These are phyloP conservation scores for Cercospora sp. DNA, from an alignment of 2,329 filamentous ascomycete species.

Conservation along the genomic window DNA sequence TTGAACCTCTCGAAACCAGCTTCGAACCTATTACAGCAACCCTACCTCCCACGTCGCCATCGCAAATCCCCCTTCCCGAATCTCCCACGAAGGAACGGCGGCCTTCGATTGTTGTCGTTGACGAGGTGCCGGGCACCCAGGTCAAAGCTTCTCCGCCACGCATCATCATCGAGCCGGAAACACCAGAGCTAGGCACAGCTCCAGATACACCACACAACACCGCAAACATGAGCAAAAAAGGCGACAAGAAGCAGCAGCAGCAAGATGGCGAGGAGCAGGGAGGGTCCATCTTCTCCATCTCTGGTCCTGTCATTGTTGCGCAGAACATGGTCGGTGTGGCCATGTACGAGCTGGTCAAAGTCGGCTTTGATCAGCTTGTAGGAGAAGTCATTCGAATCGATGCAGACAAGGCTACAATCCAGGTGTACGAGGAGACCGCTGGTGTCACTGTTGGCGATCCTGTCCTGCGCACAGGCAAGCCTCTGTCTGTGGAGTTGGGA, in stretches of 20 bases:
- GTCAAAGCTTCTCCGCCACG: constrained; percentile 19
- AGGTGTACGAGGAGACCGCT: constrained; percentile 99
- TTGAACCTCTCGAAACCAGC: constrained; percentile 1
- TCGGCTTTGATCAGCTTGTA: constrained; percentile 87
- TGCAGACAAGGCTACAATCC: constrained; percentile 91
- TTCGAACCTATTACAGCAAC: constrained; percentile 17
- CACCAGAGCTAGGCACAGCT: constrained; percentile 23
- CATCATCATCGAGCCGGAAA: constrained; percentile 14
- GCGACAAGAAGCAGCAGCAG: constrained; percentile 38
- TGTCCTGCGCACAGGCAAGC: constrained; percentile 86
- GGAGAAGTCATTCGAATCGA: constrained; percentile 99
- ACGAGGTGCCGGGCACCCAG: constrained; percentile 9
- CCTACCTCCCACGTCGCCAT: constrained; percentile 20
- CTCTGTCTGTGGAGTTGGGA: constrained; percentile 93
- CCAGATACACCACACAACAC: constrained; percentile 18
- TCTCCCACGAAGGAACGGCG: constrained; percentile 20
- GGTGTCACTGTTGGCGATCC: constrained; percentile 96
- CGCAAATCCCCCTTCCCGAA: constrained; percentile 25
- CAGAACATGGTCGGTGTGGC: constrained; percentile 99
- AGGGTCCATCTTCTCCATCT: constrained; percentile 71
- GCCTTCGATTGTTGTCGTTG: constrained; percentile 11
- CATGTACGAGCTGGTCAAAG: constrained; percentile 98
- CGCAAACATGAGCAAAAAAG: constrained; percentile 41
- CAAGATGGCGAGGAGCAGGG: constrained; percentile 56
- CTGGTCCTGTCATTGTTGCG: constrained; percentile 88